Percentiles rank a stretch among this genome's conserved stretches.
These are phyloP conservation scores for Cucumis melo DNA, from an alignment of 306 rosid species.

Conservation along the genomic window DNA sequence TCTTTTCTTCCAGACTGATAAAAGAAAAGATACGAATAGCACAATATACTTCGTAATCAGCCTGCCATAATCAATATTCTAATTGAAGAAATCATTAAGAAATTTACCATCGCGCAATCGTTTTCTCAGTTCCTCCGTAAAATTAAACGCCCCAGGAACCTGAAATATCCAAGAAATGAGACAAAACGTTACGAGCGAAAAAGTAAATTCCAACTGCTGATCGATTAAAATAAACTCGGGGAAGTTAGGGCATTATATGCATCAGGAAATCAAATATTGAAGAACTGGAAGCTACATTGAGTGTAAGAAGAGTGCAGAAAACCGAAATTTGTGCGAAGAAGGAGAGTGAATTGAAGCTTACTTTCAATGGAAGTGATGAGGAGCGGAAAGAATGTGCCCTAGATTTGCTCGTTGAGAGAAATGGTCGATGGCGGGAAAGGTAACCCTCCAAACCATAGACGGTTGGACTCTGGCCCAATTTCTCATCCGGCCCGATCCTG, in stretches of 20 bases:
- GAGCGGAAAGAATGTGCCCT: background rate
- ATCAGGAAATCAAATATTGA: background rate
- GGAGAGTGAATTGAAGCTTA: background rate
- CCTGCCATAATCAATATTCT: background rate
- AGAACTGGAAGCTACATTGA: background rate
- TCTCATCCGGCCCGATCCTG: background rate
- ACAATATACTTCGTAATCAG: slow-evolving; percentile 1
- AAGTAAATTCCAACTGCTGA: background rate
- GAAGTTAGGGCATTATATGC: background rate
- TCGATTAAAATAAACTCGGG: background rate
- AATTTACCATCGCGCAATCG: slow-evolving; percentile 17
- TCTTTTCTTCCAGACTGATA: slow-evolving; percentile 20
- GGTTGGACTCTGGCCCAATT: slow-evolving; percentile 8
- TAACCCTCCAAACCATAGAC: background rate
- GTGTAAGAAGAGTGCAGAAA: background rate
- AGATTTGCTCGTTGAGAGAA: slow-evolving; percentile 5
- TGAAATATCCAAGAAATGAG: background rate
- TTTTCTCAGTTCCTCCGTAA: slow-evolving; percentile 5
- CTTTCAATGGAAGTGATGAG: background rate
- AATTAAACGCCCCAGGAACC: background rate
- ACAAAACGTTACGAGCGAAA: background rate
- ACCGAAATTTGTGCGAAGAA: background rate
- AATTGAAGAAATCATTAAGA: background rate
- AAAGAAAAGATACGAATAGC: background rate
- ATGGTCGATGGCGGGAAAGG: slow-evolving; percentile 5